Evolutionary conservation across 2,329 filamentous ascomycete species (phyloP).

Genomic region (Microdochium bolleyi): DNA sequence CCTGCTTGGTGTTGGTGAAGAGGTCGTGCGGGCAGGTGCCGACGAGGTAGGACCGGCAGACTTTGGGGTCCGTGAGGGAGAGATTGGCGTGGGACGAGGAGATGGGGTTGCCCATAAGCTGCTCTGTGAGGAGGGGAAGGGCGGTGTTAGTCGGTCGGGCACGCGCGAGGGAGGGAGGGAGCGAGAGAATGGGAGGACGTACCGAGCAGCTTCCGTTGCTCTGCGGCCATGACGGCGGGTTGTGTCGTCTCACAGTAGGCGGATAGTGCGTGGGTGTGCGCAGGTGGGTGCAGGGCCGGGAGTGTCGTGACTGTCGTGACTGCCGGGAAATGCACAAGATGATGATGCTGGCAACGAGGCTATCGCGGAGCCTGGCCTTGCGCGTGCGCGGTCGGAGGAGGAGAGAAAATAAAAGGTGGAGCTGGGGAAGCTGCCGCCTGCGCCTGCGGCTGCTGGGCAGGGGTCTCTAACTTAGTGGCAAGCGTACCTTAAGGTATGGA

Average conservation of each 20-base stretch:
- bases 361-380: not conserved
- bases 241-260: not conserved
- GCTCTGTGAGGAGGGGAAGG: constrained; percentile 48
- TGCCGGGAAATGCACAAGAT: not conserved
- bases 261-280: not conserved
- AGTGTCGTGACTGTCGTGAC: not conserved
- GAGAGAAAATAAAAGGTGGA: not conserved
- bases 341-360: not conserved
- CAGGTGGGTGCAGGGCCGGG: not conserved
- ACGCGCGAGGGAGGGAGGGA: not conserved
- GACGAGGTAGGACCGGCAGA: constrained; percentile 88
- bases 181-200: constrained; percentile 14
- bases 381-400: not conserved
- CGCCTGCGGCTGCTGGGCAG: not conserved
- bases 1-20: constrained; percentile 99
- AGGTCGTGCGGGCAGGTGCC: constrained; percentile 97
- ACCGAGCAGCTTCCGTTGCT: constrained; percentile 94
- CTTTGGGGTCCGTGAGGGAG: constrained; percentile 82
- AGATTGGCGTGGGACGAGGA: constrained; percentile 72
- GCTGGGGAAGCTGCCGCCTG: not conserved
- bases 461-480: not conserved
- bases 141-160: constrained; percentile 3
- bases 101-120: constrained; percentile 77
- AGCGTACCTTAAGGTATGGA: no score
- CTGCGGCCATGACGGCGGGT: constrained; percentile 67